These are phyloP conservation scores for Hypoxylon sp. DNA, from an alignment of 2,329 filamentous ascomycete genomes.

Conservation along the genomic window DNA sequence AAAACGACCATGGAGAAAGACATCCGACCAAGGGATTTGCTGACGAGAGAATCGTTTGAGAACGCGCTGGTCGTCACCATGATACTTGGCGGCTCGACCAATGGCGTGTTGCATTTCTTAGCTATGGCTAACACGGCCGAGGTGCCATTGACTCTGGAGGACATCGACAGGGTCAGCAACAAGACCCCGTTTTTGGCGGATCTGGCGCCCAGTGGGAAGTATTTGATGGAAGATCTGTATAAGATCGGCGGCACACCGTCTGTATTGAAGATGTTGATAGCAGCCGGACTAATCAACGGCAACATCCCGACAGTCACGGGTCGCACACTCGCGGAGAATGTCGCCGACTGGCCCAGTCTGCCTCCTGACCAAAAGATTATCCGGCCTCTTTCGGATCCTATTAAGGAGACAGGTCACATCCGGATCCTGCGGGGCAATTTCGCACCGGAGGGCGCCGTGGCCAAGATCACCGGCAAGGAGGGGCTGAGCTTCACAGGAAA, in stretches of 20 bases:
- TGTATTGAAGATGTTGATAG: constrained; percentile 81
- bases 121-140: constrained; percentile 91
- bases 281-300: constrained; percentile 78
- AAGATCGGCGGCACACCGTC: constrained; percentile 82
- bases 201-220: constrained; percentile 85
- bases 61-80: constrained; percentile 93
- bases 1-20: constrained; percentile 84
- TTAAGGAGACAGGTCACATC: constrained; percentile 89
- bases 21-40: constrained; percentile 83
- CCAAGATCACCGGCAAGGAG: constrained; percentile 97
- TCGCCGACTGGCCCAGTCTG: constrained; percentile 76
- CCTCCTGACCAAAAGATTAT: constrained; percentile 81
- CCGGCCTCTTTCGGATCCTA: constrained; percentile 77
- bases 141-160: constrained; percentile 82
- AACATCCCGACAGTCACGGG: constrained; percentile 81
- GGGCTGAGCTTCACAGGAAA: constrained; percentile 85
- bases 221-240: constrained; percentile 85
- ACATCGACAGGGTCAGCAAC: constrained; percentile 85
- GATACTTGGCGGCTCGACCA: constrained; percentile 91
- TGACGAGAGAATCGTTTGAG: constrained; percentile 86
- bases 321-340: constrained; percentile 81
- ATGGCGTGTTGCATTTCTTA: constrained; percentile 89
- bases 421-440: constrained; percentile 91
- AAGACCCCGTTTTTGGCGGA: constrained; percentile 90
- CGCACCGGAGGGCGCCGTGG: constrained; percentile 89